phyloP scores from a whole-genome alignment of 2,329 filamentous ascomycete genomes.

The Aureobasidium musti region DNA sequence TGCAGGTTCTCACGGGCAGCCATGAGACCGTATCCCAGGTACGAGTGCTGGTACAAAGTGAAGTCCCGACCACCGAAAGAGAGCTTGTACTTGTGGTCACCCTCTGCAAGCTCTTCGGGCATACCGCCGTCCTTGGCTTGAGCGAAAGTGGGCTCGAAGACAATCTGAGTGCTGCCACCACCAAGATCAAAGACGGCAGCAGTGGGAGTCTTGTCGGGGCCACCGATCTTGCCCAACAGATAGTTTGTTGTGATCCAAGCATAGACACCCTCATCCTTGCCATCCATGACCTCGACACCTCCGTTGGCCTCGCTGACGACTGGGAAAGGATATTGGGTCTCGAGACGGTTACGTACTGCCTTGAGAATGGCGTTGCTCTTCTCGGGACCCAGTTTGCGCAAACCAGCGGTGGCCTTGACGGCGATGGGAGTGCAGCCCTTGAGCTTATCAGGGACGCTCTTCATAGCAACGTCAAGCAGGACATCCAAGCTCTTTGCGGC shows the following conservation, averaged over 20 bases:
- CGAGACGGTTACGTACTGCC: conserved; percentile 79
- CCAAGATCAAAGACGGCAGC: conserved; percentile 96
- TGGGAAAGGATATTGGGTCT: conserved; percentile 90
- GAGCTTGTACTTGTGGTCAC: conserved; percentile 94
- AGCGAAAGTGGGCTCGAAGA: conserved; percentile 94
- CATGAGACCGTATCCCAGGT: conserved; percentile 96
- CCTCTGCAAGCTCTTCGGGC: conserved; percentile 79
- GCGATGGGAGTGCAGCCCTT: conserved; percentile 91
- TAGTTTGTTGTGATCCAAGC: conserved; percentile 99
- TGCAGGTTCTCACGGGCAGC: conserved; percentile 87
- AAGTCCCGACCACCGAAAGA: conserved; percentile 89
- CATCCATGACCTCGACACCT: conserved; percentile 96
- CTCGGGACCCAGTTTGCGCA: conserved; percentile 80
- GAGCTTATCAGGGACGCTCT: conserved; percentile 81
- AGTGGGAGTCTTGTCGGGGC: conserved; percentile 83
- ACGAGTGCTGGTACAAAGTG: conserved; percentile 95
- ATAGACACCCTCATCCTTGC: conserved; percentile 94
- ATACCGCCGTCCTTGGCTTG: conserved; percentile 71
- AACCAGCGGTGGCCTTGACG: conserved; percentile 95
- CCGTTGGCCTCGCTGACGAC: conserved; percentile 82
- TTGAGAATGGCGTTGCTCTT: conserved; percentile 81
- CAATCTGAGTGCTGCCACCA: conserved; percentile 96
- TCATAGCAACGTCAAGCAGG: conserved; percentile 82
- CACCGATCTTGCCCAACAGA: conserved; percentile 94
- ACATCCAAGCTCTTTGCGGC: conserved; percentile 88